phyloP scores from a whole-genome alignment of 441 rosid genomes.

The Corymbia calophylla region DNA sequence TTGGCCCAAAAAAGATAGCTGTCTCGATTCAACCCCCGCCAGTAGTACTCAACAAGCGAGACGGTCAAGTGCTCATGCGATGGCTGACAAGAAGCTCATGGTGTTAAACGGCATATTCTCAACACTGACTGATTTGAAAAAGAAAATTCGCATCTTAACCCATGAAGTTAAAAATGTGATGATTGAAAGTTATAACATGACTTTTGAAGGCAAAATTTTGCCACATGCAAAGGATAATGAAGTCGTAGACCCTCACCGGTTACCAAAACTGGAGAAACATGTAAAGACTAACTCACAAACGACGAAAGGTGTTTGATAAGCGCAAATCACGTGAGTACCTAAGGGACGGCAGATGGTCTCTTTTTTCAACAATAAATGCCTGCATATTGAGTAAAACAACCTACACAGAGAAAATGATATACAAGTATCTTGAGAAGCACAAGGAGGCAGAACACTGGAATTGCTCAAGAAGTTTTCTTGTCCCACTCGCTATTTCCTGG shows the following conservation, averaged over 20 bases:
- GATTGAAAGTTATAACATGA: neutral
- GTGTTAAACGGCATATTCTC: neutral
- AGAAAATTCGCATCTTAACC: neutral
- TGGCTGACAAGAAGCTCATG: neutral
- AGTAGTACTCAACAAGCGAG: neutral
- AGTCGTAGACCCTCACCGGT: neutral
- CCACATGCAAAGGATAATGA: neutral
- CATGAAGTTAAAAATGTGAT: neutral
- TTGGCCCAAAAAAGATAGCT: too few species aligned
- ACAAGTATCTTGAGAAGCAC: neutral
- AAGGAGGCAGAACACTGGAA: neutral
- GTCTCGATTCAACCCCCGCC: too few species aligned
- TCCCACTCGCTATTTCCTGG: neutral
- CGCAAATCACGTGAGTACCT: neutral
- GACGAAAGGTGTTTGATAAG: neutral
- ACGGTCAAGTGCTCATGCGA: neutral
- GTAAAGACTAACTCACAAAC: neutral
- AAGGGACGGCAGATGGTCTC: neutral
- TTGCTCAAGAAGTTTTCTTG: neutral
- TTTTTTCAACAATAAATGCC: neutral
- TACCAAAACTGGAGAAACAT: neutral
- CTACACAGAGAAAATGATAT: neutral
- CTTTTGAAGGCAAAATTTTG: neutral
- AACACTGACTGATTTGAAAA: neutral
- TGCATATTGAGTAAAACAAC: neutral